Base-by-base conservation (phyloP, 2,329 filamentous ascomycete species). In the Colletotrichum trifolii region DNA sequence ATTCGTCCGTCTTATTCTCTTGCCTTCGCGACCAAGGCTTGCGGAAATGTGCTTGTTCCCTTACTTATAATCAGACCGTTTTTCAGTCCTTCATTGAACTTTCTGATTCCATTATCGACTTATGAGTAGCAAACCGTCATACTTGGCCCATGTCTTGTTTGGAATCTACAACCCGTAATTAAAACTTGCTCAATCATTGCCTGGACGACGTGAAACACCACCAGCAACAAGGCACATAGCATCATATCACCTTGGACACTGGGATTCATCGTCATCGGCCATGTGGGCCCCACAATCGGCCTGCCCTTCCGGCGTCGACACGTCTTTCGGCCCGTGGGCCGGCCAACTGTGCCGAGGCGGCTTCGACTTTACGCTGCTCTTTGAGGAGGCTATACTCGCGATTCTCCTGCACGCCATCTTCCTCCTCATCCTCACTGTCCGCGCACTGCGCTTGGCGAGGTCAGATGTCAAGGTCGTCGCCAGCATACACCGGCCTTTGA, bases 361-460 rank as follows among this genome's bases (percentile, higher is more conserved):
- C 47, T 73, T 71, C 64, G 72, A 74, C 63, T 73, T 74, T 49
- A 73, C 73, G 7, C 65, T 74, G 9, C 62, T 74, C 3, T 74
- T 73, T 55, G 70, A 74, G 48, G 71, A 74, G 54, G 63, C 61
- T 47, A 65, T 74, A 17, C 66, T 74, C 34, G 69, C 68, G 7
- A 45, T 73, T 36, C 57, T 61, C 38, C 47, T 34, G 66, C 61
- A 65, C 8, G 65, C 45, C 11, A 43, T 67, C 15, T 13, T 67
- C 11, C 42, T 67, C 25, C 46, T 61, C 13, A 36, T 39, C 38
- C 45, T 66, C 10, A 50, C 65, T 17, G 17, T 38, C 40, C 42
- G 56, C n/a, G 46, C 60, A 17, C 33, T 54, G 42, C 61, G 50
- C 48, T 55, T 67, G 12, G 61, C 46, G 12, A 50, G 38, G 17